Evolutionary conservation across 2,329 filamentous ascomycete genomes (phyloP).

Genomic region (Apiospora pterosperma): DNA sequence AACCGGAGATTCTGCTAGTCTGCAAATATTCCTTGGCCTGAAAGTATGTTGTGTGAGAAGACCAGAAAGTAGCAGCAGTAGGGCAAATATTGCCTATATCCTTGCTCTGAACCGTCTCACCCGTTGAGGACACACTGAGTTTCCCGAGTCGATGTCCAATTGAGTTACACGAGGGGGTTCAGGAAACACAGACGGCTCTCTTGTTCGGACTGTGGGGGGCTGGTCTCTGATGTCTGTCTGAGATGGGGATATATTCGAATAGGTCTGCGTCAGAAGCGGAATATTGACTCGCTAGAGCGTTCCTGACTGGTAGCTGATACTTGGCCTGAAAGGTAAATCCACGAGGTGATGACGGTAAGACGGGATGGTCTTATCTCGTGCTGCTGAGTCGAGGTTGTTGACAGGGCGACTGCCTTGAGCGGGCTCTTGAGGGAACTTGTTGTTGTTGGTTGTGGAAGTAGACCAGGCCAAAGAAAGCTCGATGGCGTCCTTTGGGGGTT

Average conservation of each 20-base stretch:
- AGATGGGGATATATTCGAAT: not conserved
- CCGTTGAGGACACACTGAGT: constrained; percentile 4
- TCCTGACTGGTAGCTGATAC: not conserved
- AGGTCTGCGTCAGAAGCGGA: constrained; percentile 3
- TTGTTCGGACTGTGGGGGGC: constrained; percentile 1
- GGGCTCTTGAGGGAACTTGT: not conserved
- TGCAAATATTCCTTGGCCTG: constrained; percentile 11
- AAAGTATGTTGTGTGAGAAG: constrained; percentile 10
- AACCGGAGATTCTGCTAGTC: constrained; percentile 9
- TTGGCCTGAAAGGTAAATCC: constrained; percentile 4
- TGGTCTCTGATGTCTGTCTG: constrained; percentile 2
- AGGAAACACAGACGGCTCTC: not conserved
- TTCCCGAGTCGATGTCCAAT: constrained; percentile 3
- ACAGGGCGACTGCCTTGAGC: constrained; percentile 1
- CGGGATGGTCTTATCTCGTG: not conserved
- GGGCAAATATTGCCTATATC: constrained; percentile 7
- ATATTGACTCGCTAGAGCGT: constrained; percentile 2
- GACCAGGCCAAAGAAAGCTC: constrained; percentile 2
- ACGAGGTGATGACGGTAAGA: constrained; percentile 3
- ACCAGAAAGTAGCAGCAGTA: constrained; percentile 7
- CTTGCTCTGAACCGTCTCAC: constrained; percentile 5
- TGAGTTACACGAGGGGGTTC: not conserved
- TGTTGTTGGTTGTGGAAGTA: not conserved
- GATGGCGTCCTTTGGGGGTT: constrained; percentile 10
- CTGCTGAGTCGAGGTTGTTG: constrained; percentile 1